Conservation (phyloP, 352 stramenopile species). For the Phytophthora syringae region DNA sequence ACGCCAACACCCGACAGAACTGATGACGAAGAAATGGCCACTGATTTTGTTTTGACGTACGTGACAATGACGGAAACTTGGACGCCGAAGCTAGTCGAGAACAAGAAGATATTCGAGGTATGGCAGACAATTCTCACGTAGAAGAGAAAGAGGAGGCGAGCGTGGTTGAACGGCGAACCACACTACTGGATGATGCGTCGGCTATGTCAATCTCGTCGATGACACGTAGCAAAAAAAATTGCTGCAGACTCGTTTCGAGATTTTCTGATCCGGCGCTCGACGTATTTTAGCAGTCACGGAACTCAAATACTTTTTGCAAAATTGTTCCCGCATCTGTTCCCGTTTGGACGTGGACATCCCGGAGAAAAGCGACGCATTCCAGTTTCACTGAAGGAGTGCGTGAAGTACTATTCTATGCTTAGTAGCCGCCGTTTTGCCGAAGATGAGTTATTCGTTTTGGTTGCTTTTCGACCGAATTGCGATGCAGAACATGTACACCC, state of each 20-base stretch:
- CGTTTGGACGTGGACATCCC: too few relatives aligned
- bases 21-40: background rate
- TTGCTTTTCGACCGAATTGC: background rate
- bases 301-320: background rate
- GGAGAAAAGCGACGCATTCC: too few relatives aligned
- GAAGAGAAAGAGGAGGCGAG: background rate
- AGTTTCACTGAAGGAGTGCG: too few relatives aligned
- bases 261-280: background rate
- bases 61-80: background rate
- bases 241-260: background rate
- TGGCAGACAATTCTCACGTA: background rate
- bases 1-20: too few relatives aligned
- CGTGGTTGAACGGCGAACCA: background rate
- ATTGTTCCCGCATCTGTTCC: conserved; percentile 5
- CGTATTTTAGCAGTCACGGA: background rate
- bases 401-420: conserved; percentile 11
- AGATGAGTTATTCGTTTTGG: conserved; percentile 7
- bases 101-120: conserved; percentile 6
- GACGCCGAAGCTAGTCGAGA: background rate
- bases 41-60: background rate
- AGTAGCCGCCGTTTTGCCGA: conserved; percentile 8
- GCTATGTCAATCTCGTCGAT: background rate
- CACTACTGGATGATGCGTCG: background rate
- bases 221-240: background rate
- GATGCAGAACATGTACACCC: conserved; percentile 12